Percentiles rank a stretch among this genome's conserved stretches.
Evolutionary conservation across 1,284 basidiomycete species (phyloP).

Genomic region (Inonotus obliquus): DNA sequence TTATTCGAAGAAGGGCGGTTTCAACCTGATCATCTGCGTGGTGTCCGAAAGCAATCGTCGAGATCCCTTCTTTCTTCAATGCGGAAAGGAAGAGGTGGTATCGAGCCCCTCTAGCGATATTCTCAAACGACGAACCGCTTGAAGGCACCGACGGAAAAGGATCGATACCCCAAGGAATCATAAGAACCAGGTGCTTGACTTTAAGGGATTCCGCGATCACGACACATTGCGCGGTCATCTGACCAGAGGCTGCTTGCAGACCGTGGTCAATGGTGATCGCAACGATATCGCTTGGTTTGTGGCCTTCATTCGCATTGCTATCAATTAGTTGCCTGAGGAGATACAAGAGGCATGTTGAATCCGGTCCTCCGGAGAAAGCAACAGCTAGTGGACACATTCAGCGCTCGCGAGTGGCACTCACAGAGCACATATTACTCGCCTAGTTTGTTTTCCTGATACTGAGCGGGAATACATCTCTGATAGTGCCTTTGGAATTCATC

Average conservation of each 20-base stretch:
- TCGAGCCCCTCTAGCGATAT: constrained; percentile 51
- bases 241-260: constrained; percentile 49
- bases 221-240: constrained; percentile 50
- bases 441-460: constrained; percentile 37
- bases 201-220: constrained; percentile 39
- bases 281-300: constrained; percentile 33
- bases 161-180: constrained; percentile 50
- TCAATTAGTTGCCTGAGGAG: constrained; percentile 45
- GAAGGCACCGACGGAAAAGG: constrained; percentile 44
- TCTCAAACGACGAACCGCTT: constrained; percentile 41
- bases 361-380: constrained; percentile 74
- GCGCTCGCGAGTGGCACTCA: not conserved
- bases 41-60: constrained; percentile 59
- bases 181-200: constrained; percentile 41
- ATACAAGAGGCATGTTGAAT: constrained; percentile 71
- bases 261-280: constrained; percentile 66
- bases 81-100: constrained; percentile 48
- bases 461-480: constrained; percentile 33
- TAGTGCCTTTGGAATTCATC: constrained; percentile 42
- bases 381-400: constrained; percentile 40
- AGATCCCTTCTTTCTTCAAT: constrained; percentile 37
- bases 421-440: constrained; percentile 27
- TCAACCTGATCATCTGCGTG: constrained; percentile 79
- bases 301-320: constrained; percentile 12
- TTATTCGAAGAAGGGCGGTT: constrained; percentile 65